Evolutionary conservation across 345 rosid species (phyloP), one percentile per base, ranked within the genome.

Genomic region (Lepidium didymum): DNA sequence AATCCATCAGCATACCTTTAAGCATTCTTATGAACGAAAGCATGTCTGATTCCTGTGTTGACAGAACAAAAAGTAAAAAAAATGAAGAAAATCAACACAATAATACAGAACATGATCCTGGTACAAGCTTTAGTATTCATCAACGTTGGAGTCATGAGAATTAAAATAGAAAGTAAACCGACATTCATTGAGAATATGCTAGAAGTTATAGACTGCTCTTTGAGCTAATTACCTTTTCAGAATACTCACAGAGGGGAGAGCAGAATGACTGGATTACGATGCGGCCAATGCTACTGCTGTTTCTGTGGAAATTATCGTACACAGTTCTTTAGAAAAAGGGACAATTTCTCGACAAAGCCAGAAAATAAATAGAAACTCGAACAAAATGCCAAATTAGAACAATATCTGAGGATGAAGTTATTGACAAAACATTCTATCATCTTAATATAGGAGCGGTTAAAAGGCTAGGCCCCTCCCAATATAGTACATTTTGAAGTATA

Each of bases 231-330:
- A 88, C 97, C 96, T 59, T 81, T 62, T 78, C 81, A 63, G 87
- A 87, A 70, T 81, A 78, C 52, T 69, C 84, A 79, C 96, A 91
- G 49, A 89, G 88, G 46, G 96, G 96, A 73, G 96, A 86, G 85
- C 92, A 85, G 57, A 94, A 78, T 42, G 97, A 88, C 71, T 91
- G 97, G 73, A 94, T 86, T 35, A 93, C 95, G 33, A 94, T 87
- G 37, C 91, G 95, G 49, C 90, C 87, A 52, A 73, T 56, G 69
- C 64, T 79, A 56, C 75, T 81, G 57, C 83, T 89, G 50, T 63
- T 83, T 78, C 93, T 90, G 85, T 27, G 57, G 67, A 68, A 43
- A 66, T 16, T 64, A 65, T 55, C 23, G 75, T 46, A 31, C 45
- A 47, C 33, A 3, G 19, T 51, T 42, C 21, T 50, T 73, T 21